Evolutionary conservation across 2,329 filamentous ascomycete genomes (phyloP).

Genomic region (Volutella citrinella): DNA sequence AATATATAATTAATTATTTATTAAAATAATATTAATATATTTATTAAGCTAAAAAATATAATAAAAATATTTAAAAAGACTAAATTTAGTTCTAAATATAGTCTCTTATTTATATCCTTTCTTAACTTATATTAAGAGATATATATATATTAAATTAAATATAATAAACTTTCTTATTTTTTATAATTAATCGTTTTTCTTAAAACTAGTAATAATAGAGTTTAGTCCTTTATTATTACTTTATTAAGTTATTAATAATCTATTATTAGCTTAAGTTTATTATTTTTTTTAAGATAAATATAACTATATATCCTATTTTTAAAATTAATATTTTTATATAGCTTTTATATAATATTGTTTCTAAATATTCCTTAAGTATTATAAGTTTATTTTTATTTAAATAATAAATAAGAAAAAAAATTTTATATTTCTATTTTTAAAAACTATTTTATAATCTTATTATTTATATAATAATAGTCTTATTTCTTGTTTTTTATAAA

Average conservation of each 20-base stretch:
- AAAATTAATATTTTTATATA: no score
- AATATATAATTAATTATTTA: slow-evolving; percentile 15
- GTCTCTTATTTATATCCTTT: slow-evolving; percentile 32
- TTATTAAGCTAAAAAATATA: no score
- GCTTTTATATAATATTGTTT: no score
- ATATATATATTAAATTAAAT: slow-evolving; percentile 18
- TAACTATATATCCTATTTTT: slow-evolving; percentile 12
- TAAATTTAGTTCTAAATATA: slow-evolving; percentile 29
- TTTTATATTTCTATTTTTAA: slow-evolving; percentile 1
- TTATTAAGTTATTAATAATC: slow-evolving; percentile 17
- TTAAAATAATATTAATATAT: slow-evolving; percentile 15
- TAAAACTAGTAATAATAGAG: slow-evolving; percentile 18
- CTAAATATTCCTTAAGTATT: slow-evolving; percentile 1
- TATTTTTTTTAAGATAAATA: slow-evolving; percentile 16
- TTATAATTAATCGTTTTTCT: slow-evolving; percentile 17
- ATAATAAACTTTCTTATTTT: slow-evolving; percentile 9
- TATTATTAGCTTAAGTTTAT: slow-evolving; percentile 13
- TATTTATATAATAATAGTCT: slow-evolving; percentile 10
- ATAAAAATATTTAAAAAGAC: slow-evolving; percentile 33
- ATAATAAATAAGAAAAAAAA: slow-evolving; percentile 4
- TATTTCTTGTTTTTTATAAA: slow-evolving; percentile 6
- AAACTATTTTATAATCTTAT: no score
- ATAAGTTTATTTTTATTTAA: slow-evolving; percentile 9
- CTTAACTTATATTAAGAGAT: slow-evolving; percentile 29
- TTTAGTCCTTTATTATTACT: slow-evolving; percentile 23